Conservation (phyloP, 2,329 filamentous ascomycete species). For the Cyphellophora europaea region DNA sequence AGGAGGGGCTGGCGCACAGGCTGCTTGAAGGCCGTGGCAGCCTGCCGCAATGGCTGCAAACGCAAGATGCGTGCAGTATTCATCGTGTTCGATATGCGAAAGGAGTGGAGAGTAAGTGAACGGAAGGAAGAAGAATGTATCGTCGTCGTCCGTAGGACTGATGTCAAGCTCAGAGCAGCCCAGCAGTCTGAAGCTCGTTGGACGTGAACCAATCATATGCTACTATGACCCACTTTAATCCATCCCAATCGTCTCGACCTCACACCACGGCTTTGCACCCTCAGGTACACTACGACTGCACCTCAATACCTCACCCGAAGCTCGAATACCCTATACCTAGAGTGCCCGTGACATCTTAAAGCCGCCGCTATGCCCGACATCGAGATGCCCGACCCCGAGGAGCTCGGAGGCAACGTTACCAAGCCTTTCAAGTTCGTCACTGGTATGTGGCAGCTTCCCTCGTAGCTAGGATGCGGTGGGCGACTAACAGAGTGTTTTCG, state of each 20-base stretch:
- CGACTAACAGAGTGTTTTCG: constrained; percentile 5
- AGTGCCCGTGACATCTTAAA: too few species aligned
- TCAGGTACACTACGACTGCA: too few species aligned
- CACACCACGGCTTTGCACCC: too few species aligned
- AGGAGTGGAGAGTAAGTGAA: constrained; percentile 15
- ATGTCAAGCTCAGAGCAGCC: too few species aligned
- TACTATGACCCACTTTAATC: too few species aligned
- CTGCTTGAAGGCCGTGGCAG: constrained; percentile 13
- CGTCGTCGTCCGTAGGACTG: too few species aligned
- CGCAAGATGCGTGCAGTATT: constrained; percentile 15
- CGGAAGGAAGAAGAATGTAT: constrained; percentile 1
- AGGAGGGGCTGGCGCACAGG: constrained; percentile 15
- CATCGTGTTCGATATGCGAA: constrained; percentile 8
- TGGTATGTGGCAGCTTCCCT: constrained; percentile 23
- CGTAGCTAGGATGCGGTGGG: neutral
- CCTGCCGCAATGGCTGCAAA: constrained; percentile 18
- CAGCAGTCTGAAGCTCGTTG: too few species aligned
- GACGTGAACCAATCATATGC: too few species aligned
- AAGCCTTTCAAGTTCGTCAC: constrained; percentile 86
- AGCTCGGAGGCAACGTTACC: constrained; percentile 69
- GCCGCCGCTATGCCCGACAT: constrained; percentile 88
- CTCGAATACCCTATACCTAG: too few species aligned
- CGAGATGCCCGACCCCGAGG: constrained; percentile 52
- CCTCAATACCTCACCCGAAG: too few species aligned
- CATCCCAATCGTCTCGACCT: too few species aligned